Evolutionary conservation across 257 asterid genomes (phyloP), one percentile per base, ranked within the genome.

Genomic region (Solanum pinnatisectum): DNA sequence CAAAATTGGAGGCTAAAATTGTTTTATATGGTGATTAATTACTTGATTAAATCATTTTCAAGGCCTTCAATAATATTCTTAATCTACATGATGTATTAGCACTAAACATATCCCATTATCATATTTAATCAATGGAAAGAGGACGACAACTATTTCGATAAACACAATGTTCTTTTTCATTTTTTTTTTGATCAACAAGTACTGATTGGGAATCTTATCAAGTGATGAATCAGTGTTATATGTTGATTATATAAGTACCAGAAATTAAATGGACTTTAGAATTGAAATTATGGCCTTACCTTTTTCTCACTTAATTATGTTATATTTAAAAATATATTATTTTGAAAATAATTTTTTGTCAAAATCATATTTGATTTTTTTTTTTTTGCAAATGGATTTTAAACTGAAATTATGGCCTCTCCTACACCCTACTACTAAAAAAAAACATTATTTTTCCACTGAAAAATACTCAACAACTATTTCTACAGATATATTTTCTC

Each of bases 141-240:
- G 16, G 79, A 90, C 74, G 88, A 90, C 86, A 90, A 90, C 87
- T 37, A 88, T 88, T 89, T 25, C 87, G 91, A 88, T 84, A 30
- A 90, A 33, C 37, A 88, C 90, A 42, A 88, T 84, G 90, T 89
- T 88, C 87, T 72, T 35, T 72, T 33, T 10, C 18, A 78, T 88
- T 79, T 76, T 87, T 84, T 87, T 84, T 67, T 42, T 25, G 2
- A 33, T 33, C 23, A 72, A 35, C 1, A 40, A 87, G 88, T 88
- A 90, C 52, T 89, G 87, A 90, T 89, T 89, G 73, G 73, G 87
- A 33, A 89, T 46, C 85, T 44, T 27, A 81, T 81, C 39, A 30
- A 46, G 39, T 81, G 68, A 16, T 16, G 18, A 56, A 44, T 81
- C 27, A 16, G 27, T 81, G 68, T 81, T 15, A 2, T 81, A 9